These are phyloP conservation scores for Kazachstania sp. DNA, from an alignment of 1,139 yeast species.

Conservation along the genomic window DNA sequence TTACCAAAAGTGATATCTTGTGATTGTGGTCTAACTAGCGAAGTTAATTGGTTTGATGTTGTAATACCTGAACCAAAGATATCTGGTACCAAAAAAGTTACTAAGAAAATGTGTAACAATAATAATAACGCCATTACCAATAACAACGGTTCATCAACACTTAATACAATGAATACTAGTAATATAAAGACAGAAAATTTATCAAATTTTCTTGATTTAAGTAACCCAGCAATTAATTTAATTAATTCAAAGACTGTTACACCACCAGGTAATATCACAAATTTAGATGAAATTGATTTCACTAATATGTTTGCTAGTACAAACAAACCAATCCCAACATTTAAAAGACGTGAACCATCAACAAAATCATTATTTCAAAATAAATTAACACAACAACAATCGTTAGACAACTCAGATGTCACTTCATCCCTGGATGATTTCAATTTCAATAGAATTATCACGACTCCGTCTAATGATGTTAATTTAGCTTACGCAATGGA, in stretches of 20 bases:
- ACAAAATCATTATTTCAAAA: neutral
- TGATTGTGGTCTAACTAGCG: slow-evolving; percentile 32
- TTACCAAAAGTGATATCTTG: slow-evolving; percentile 28
- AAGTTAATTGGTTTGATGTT: slow-evolving; percentile 29
- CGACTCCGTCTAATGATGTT: neutral
- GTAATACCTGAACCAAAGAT: slow-evolving; percentile 22
- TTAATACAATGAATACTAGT: neutral
- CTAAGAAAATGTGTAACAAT: slow-evolving; percentile 1
- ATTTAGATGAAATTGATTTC: slow-evolving; percentile 30
- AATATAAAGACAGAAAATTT: neutral
- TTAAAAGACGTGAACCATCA: neutral
- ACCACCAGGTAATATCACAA: slow-evolving; percentile 2
- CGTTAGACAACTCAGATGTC: neutral
- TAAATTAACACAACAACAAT: neutral
- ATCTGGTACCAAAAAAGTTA: slow-evolving; percentile 6
- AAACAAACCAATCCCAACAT: neutral
- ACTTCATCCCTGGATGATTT: neutral
- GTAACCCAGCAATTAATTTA: neutral
- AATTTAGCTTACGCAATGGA: neutral
- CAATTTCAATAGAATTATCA: slow-evolving; percentile 2
- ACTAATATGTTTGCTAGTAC: slow-evolving; percentile 25
- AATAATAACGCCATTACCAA: neutral
- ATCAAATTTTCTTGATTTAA: neutral
- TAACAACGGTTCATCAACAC: neutral
- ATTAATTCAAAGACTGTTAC: neutral